Evolutionary conservation across 345 rosid species (phyloP).

Genomic region (Leavenworthia alabamica): DNA sequence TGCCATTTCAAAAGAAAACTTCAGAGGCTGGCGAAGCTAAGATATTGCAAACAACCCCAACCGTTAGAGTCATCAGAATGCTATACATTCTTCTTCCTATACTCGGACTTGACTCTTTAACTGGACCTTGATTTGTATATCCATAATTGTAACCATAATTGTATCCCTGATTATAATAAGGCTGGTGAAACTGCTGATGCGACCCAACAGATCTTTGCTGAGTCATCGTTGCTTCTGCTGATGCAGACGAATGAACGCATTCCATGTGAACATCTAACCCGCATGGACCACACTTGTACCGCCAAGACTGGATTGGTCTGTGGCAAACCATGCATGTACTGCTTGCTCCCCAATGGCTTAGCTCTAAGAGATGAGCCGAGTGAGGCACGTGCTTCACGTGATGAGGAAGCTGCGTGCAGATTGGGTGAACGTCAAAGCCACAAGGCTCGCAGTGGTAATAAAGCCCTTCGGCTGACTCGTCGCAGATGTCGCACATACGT

Average conservation of each 20-base stretch:
- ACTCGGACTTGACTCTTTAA: neutral
- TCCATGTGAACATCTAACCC: slow-evolving; percentile 32
- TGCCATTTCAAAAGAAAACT: slow-evolving; percentile 6
- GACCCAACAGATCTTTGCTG: neutral
- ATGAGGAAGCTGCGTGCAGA: no score
- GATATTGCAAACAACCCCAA: slow-evolving; percentile 10
- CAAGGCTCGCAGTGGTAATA: slow-evolving; percentile 29
- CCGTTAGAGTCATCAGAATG: slow-evolving; percentile 4
- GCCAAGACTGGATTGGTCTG: slow-evolving; percentile 21
- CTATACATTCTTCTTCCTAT: slow-evolving; percentile 13
- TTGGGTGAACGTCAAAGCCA: no score
- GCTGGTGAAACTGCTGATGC: slow-evolving; percentile 2
- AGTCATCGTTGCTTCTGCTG: neutral
- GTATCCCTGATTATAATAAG: slow-evolving; percentile 16
- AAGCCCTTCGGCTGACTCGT: slow-evolving; percentile 19
- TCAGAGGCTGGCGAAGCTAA: neutral
- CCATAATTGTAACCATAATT: no score
- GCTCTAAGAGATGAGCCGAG: slow-evolving; percentile 20
- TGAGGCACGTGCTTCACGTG: no score
- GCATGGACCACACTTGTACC: slow-evolving; percentile 35
- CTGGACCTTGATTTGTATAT: slow-evolving; percentile 13
- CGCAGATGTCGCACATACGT: slow-evolving; percentile 29
- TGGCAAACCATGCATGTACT: slow-evolving; percentile 27
- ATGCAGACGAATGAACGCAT: slow-evolving; percentile 16
- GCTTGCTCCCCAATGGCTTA: slow-evolving; percentile 20